Conservation (phyloP, 2,329 filamentous ascomycete genomes). For the Microcyclosporella mali region DNA sequence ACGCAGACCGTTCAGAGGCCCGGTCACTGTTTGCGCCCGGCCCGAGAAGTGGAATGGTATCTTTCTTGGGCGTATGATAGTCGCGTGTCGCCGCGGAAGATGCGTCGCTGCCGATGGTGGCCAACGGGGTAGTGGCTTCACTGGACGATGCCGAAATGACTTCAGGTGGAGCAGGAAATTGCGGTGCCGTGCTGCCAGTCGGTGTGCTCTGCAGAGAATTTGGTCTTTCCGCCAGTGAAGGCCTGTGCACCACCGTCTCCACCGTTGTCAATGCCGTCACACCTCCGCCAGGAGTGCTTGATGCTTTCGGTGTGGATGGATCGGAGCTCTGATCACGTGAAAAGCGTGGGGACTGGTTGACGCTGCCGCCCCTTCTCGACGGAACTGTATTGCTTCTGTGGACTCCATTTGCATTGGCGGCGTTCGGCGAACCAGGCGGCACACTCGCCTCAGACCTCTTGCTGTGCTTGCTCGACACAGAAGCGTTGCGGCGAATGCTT, state of each 20-base stretch:
- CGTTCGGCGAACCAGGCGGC: conserved; percentile 58
- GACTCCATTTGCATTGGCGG: conserved; percentile 44
- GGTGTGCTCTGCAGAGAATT: conserved; percentile 29
- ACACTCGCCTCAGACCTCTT: conserved; percentile 65
- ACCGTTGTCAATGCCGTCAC: conserved; percentile 10
- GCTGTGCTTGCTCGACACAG: conserved; percentile 83
- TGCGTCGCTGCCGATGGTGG: conserved; percentile 25
- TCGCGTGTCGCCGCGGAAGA: conserved; percentile 25
- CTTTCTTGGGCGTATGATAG: conserved; percentile 28
- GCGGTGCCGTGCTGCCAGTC: conserved; percentile 26
- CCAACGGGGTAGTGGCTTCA: conserved; percentile 32
- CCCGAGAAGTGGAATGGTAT: conserved; percentile 34
- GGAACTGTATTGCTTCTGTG: conserved; percentile 86
- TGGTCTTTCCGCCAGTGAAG: conserved; percentile 14
- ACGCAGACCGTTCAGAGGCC: conserved; percentile 23
- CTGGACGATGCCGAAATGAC: conserved; percentile 37
- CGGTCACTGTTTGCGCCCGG: conserved; percentile 21
- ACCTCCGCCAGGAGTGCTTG: conserved; percentile 7
- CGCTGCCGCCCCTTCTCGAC: conserved; percentile 66
- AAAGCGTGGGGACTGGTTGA: conserved; percentile 62
- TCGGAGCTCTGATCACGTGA: conserved; percentile 47
- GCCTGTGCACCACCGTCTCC: conserved; percentile 14
- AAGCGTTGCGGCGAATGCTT: conserved; percentile 77
- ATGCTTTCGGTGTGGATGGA: conserved; percentile 43
- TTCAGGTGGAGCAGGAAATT: conserved; percentile 31